phyloP scores from a whole-genome alignment of 1,139 yeast species.

The Pichia inconspicua region DNA sequence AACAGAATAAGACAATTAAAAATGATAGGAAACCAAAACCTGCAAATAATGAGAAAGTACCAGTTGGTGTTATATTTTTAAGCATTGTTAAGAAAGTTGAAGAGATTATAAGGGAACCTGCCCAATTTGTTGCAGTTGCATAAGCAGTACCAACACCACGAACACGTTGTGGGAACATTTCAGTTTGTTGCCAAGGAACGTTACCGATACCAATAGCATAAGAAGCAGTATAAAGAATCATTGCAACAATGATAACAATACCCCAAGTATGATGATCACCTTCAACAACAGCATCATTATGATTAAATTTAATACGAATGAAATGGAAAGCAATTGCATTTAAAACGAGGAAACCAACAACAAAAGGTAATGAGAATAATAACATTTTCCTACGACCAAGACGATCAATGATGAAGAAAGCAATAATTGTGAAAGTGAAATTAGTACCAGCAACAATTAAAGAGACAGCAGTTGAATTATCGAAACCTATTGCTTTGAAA shows the following conservation, averaged over 20 bases:
- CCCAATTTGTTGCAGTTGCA: conserved; percentile 95
- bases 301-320: conserved; percentile 51
- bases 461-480: conserved; percentile 86
- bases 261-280: conserved; percentile 71
- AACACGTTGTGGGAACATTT: conserved; percentile 84
- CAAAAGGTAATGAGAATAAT: conserved; percentile 67
- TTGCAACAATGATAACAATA: conserved; percentile 69
- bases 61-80: conserved; percentile 86
- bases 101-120: conserved; percentile 85
- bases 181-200: conserved; percentile 98
- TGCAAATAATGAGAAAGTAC: conserved; percentile 87
- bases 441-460: conserved; percentile 88
- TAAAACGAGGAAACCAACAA: conserved; percentile 66
- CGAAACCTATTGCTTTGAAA: conserved; percentile 80
- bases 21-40: conserved; percentile 67
- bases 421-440: conserved; percentile 74
- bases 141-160: conserved; percentile 87
- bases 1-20: conserved; percentile 67
- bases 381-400: conserved; percentile 81
- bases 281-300: conserved; percentile 37
- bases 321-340: conserved; percentile 88
- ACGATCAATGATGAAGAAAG: conserved; percentile 74
- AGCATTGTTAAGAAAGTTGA: conserved; percentile 91
- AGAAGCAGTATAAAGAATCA: conserved; percentile 80
- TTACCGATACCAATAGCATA: conserved; percentile 94